These are phyloP conservation scores for Solanum hybrid DNA, from an alignment of 305 asterid genomes.

Conservation along the genomic window DNA sequence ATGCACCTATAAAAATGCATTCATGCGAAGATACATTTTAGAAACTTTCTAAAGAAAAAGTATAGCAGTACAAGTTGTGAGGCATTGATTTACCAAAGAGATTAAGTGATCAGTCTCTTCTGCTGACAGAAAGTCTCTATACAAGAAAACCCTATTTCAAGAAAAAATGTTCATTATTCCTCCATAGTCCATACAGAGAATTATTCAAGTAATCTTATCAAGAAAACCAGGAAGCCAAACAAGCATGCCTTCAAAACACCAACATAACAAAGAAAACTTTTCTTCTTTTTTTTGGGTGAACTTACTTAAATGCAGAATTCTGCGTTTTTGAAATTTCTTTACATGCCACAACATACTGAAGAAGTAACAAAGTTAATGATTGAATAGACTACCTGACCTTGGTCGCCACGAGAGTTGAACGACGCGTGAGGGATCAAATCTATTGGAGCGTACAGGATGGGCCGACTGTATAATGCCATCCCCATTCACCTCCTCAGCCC, in stretches of 20 bases:
- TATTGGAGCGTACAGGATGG: conserved; percentile 14
- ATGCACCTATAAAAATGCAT: conserved; percentile 21
- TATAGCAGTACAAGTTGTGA: not conserved
- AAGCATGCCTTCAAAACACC: not conserved
- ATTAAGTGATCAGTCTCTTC: conserved; percentile 73
- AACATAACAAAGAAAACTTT: no score
- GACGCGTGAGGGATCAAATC: conserved; percentile 54
- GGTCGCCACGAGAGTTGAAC: conserved; percentile 72
- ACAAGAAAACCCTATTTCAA: conserved; percentile 66
- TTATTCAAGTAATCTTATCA: not conserved
- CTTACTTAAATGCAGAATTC: not conserved
- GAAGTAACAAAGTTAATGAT: conserved; percentile 14
- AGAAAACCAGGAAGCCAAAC: not conserved
- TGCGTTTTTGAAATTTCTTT: not conserved
- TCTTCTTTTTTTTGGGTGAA: not conserved
- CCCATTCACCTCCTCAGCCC: conserved; percentile 34
- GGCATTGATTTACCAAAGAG: conserved; percentile 35
- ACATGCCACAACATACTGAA: not conserved
- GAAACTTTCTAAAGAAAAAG: conserved; percentile 8
- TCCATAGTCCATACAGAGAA: not conserved
- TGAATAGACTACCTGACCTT: conserved; percentile 72
- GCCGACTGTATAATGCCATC: conserved; percentile 16
- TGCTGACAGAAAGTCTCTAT: conserved; percentile 52
- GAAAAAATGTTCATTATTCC: conserved; percentile 12
- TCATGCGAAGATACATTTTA: conserved; percentile 6